Base-by-base conservation (phyloP, 805 yeast species). In the Kodamaea kaohsiungensis region DNA sequence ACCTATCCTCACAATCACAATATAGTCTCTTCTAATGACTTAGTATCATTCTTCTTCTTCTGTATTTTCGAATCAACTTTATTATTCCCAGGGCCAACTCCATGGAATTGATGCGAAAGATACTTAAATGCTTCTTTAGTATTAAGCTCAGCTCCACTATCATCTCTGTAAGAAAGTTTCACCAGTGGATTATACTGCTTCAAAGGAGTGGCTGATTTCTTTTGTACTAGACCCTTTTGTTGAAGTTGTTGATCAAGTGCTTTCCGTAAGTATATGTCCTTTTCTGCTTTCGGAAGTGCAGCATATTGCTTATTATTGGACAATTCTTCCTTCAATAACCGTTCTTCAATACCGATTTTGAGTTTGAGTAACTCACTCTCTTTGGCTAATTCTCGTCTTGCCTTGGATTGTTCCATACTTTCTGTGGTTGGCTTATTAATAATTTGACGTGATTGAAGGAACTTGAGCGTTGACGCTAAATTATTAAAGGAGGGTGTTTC, bases 91-190 rank as follows among this genome's bases (percentile, higher is more conserved):
- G 71, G 68, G 3, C 65, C 70, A 52, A 65, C 73, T 2, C 95
- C 96, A 65, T 90, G 96, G 67, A 89, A 90, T 58, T 84, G 82
- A 57, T 87, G 92, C 2, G 95, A 87, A 47, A 89, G 70, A 56
- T 82, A 81, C 70, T 88, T 89, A 73, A 81, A 90, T 1, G 96
- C 96, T 56, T 86, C 86, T 62, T 87, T 88, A 2, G 85, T 76
- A 30, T 77, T 71, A 25, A 91, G 68, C 17, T 74, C 73, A 33
- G 80, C 73, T 0, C 96, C 96, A 1, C 69, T 61, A 22, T 83
- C 86, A 65, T 89, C 96, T 16, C 75, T 78, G 66, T 89, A 88
- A 22, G 75, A 78, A 3, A 90, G 61, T 19, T 71, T 69, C n/a
- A 85, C 78, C 17, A 73, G 62, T 0, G 86, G 86, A 37, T 74